Evolutionary conservation across 352 stramenopile genomes (phyloP), one percentile per base, ranked within the genome.

Genomic region (Pythium dissotocum): DNA sequence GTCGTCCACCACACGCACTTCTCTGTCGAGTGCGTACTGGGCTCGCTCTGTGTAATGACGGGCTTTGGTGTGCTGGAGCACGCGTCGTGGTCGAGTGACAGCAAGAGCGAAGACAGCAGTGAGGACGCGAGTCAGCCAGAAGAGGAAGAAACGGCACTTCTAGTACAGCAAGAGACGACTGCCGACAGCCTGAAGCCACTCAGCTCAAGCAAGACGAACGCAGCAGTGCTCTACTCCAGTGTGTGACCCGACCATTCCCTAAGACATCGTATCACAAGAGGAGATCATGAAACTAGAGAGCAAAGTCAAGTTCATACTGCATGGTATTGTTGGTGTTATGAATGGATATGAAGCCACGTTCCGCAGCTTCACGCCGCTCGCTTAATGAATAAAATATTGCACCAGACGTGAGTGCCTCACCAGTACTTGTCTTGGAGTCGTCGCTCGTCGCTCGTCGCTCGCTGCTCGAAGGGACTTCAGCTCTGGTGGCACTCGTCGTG

Each of bases 1-100:
- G 44, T 80, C 32, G 32, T 85, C 38, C 75, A 83, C 56, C 58
- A 69, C 56, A 78, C 78, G 18, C 60, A 58, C n/a, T 87, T 87
- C 65, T 78, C 77, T 3, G 70, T 58, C 58, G 48, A 81, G 65
- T 80, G 78, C 55, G 70, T 85, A 35, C 49, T 73, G 2, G 78
- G 78, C n/a, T 82, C 78, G n/a, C 30, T 61, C 1, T 58, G 79
- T 33, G 76, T 85, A 28, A 82, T 85, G 70, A 65, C 56, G 56
- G 78, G 78, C n/a, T 85, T 85, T 61, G 73, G 59, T 18, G n/a
- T 55, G 6, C 42, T 51, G 42, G 42, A 51, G 42, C 13, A 26
- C 42, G 42, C 46, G 46, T 30, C 46, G 46, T 53, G 46, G 46
- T 28, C 46, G 46, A 53, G 18, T 9, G 18, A 30, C 18, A 30